phyloP scores from a whole-genome alignment of 129 eudicot species.

The Artemisia annua region DNA sequence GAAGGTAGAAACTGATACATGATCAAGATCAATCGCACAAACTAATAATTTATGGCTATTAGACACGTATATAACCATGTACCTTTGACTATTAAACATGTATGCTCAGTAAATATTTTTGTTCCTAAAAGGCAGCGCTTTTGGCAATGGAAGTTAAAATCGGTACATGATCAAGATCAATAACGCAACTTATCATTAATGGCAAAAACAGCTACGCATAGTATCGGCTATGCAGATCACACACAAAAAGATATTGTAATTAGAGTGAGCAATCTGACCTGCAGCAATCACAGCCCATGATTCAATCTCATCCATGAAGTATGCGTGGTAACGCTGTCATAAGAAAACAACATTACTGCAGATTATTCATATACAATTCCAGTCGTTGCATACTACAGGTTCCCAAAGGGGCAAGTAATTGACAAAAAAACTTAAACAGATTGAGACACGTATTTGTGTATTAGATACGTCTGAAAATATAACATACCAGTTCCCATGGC shows the following conservation, averaged over 20 bases:
- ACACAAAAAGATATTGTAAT: background rate
- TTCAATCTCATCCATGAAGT: constrained; percentile 85
- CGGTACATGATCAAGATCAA: too few relatives aligned
- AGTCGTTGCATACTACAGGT: background rate
- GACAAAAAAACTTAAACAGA: background rate
- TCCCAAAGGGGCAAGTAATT: background rate
- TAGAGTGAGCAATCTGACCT: constrained; percentile 47
- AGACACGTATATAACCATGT: too few relatives aligned
- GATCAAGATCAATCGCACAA: too few relatives aligned
- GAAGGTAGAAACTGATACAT: too few relatives aligned
- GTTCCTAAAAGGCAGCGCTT: too few relatives aligned
- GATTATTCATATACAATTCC: background rate
- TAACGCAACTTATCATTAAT: too few relatives aligned
- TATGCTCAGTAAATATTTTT: too few relatives aligned
- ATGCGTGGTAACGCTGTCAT: constrained; percentile 82
- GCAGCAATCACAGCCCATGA: constrained; percentile 72
- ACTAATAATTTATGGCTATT: too few relatives aligned
- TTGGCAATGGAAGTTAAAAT: too few relatives aligned
- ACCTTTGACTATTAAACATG: too few relatives aligned
- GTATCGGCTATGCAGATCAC: background rate
- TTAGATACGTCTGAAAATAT: background rate
- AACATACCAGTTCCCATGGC: constrained; percentile 89
- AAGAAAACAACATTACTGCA: constrained; percentile 11
- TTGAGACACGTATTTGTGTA: too few relatives aligned
- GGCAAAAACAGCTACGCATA: too few relatives aligned